Evolutionary conservation across 257 asterid species (phyloP).

Genomic region (Solanum chmielewskii): DNA sequence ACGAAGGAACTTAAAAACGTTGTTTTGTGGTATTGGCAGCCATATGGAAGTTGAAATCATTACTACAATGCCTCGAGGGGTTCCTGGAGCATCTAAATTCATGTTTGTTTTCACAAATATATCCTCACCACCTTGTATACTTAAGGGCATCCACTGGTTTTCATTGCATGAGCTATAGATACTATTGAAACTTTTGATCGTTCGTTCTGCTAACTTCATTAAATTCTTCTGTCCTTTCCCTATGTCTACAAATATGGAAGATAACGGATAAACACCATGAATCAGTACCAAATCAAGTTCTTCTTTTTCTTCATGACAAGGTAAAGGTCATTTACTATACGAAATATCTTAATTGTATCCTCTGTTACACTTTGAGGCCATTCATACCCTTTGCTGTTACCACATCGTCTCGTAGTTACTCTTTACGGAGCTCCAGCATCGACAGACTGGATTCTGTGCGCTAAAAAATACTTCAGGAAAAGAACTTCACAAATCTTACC

Average conservation of each 20-base stretch:
- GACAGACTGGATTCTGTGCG: not conserved
- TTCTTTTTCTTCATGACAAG: not conserved
- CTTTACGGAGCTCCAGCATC: not conserved
- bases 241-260: not conserved
- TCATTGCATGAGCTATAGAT: slow-evolving; percentile 22
- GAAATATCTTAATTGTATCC: not conserved
- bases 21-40: slow-evolving; percentile 24
- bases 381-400: not conserved
- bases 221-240: slow-evolving; percentile 17
- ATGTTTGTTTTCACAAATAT: slow-evolving; percentile 23
- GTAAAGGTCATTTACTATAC: not conserved
- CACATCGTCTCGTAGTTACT: not conserved
- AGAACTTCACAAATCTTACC: not conserved
- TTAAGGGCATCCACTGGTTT: slow-evolving; percentile 30
- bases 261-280: not conserved
- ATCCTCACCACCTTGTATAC: slow-evolving; percentile 24
- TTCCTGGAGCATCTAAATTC: slow-evolving; percentile 19
- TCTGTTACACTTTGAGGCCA: not conserved
- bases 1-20: slow-evolving; percentile 26
- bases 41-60: slow-evolving; percentile 34
- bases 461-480: not conserved
- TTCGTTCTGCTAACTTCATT: slow-evolving; percentile 29
- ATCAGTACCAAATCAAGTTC: not conserved
- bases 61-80: slow-evolving; percentile 23
- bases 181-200: slow-evolving; percentile 18